Evolutionary conservation across 2,329 filamentous ascomycete species (phyloP).

Genomic region (Trichoderma simmonsii): DNA sequence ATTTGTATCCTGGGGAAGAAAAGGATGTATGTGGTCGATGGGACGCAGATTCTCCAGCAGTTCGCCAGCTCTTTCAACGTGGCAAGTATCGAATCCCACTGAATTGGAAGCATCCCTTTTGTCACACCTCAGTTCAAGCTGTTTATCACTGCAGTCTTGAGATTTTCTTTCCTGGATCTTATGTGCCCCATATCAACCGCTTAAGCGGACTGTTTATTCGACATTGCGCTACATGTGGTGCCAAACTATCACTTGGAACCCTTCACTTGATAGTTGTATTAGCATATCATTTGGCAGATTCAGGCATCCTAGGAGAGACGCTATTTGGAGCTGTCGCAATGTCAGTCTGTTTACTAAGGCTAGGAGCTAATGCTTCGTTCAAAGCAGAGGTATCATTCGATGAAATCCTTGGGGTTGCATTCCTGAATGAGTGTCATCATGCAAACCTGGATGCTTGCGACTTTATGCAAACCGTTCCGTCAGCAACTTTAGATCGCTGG

Average conservation of each 20-base stretch:
- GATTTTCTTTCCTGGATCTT: too few relatives aligned
- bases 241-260: not conserved
- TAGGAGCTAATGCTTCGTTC: too few relatives aligned
- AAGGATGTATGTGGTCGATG: not conserved
- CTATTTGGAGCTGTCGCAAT: not conserved
- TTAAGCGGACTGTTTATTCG: fast-evolving
- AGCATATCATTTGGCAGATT: not conserved
- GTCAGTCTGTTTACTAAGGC: not conserved
- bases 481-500: too few relatives aligned
- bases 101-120: not conserved
- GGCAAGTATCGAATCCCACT: not conserved
- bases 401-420: too few relatives aligned
- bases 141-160: too few relatives aligned
- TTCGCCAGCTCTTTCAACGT: not conserved
- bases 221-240: not conserved
- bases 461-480: too few relatives aligned
- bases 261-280: not conserved
- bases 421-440: too few relatives aligned
- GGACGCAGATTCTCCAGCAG: not conserved
- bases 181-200: not conserved
- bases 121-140: too few relatives aligned
- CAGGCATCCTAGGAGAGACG: not conserved
- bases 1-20: not conserved
- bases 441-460: too few relatives aligned
- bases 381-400: too few relatives aligned